phyloP scores from a whole-genome alignment of 768 basidiomycete species.

The Leucosporidium creatinivorum region DNA sequence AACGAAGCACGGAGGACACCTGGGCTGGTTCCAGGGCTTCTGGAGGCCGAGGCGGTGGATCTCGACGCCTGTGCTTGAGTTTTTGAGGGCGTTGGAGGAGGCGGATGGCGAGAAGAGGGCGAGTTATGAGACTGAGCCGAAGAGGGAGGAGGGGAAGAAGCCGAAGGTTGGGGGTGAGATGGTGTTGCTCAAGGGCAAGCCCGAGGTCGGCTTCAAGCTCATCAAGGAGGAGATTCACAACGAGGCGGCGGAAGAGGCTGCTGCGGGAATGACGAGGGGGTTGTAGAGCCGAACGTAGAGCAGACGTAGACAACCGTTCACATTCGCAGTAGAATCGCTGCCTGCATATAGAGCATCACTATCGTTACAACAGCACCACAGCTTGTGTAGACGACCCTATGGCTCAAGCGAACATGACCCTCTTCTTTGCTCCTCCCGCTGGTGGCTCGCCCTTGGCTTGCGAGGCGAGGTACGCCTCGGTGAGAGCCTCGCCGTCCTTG shows the following conservation, averaged over 20 bases:
- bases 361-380: no score
- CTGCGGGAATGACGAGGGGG: conserved; percentile 11
- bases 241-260: not conserved
- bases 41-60: conserved; percentile 51
- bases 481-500: no score
- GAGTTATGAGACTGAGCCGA: conserved; percentile 12
- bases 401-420: no score
- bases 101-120: conserved; percentile 27
- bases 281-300: conserved; percentile 36
- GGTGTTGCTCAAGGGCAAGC: conserved; percentile 17
- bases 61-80: conserved; percentile 63
- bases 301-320: conserved; percentile 30
- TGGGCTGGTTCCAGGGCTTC: conserved; percentile 61
- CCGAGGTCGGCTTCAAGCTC: conserved; percentile 21
- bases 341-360: no score
- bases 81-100: conserved; percentile 56
- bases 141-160: not conserved
- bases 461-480: no score
- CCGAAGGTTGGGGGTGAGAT: conserved; percentile 28
- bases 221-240: not conserved
- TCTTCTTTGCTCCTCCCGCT: no score
- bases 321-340: no score
- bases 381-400: no score
- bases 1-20: conserved; percentile 62
- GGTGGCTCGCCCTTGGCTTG: no score